phyloP scores from a whole-genome alignment of 345 rosid genomes.

The Moricandia moricandioides region DNA sequence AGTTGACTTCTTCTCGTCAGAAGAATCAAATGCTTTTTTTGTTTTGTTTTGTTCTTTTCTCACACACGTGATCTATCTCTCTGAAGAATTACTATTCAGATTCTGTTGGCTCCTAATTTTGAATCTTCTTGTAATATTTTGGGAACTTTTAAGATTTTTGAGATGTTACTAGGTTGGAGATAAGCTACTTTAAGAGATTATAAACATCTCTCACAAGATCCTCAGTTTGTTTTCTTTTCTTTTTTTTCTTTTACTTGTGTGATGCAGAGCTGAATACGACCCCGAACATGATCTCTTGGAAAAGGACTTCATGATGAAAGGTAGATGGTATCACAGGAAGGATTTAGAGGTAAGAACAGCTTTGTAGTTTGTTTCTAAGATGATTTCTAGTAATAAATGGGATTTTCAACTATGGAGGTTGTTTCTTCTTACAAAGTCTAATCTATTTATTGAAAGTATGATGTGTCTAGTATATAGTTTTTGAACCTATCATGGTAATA shows the following conservation, averaged over 20 bases:
- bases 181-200: background rate
- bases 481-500: background rate
- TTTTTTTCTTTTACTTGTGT: background rate
- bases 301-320: background rate
- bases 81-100: conserved; percentile 2
- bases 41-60: background rate
- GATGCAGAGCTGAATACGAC: background rate
- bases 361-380: background rate
- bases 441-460: background rate
- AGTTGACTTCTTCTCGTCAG: background rate
- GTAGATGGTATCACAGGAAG: background rate
- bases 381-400: background rate
- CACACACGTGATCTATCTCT: conserved; percentile 24
- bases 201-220: background rate
- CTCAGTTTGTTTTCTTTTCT: background rate
- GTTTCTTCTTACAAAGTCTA: background rate
- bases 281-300: background rate
- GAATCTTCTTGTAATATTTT: background rate
- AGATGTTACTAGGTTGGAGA: background rate
- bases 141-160: background rate
- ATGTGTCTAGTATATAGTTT: background rate
- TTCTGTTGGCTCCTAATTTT: conserved; percentile 1
- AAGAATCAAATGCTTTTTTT: background rate
- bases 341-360: background rate
- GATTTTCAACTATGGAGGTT: background rate